Conservation (phyloP, 1,139 yeast species). For the Geotrichum klebahnii region DNA sequence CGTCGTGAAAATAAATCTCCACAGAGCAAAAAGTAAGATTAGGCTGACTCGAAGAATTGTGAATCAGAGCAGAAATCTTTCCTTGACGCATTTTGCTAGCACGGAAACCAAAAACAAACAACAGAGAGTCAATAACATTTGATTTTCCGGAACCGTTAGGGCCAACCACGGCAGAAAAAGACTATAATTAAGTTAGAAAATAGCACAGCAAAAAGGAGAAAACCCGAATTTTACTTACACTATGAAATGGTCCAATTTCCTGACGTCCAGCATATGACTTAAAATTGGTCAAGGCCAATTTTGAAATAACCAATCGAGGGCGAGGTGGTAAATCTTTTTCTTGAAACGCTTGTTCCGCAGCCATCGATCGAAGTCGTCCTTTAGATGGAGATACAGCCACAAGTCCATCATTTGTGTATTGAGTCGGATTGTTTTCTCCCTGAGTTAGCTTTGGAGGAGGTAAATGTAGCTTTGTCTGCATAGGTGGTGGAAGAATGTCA, state of each 20-base stretch:
- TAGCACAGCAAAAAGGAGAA: background rate
- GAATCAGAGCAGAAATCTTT: conserved; percentile 83
- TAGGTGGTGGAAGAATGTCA: background rate
- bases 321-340: conserved; percentile 15
- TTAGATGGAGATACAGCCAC: conserved; percentile 22
- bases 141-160: conserved; percentile 98
- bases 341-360: conserved; percentile 19
- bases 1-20: conserved; percentile 85
- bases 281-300: conserved; percentile 74
- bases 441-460: conserved; percentile 4
- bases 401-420: conserved; percentile 9
- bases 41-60: conserved; percentile 66
- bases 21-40: conserved; percentile 75
- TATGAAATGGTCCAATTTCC: conserved; percentile 87
- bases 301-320: conserved; percentile 69
- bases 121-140: conserved; percentile 90
- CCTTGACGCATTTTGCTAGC: conserved; percentile 97
- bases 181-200: conserved; percentile 40
- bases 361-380: conserved; percentile 18
- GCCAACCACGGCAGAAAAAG: conserved; percentile 97
- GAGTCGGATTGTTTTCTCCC: background rate
- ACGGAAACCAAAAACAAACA: conserved; percentile 94
- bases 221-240: conserved; percentile 31
- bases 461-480: background rate
- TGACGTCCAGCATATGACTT: conserved; percentile 96